Base-by-base conservation (phyloP, 2,329 filamentous ascomycete species). In the Beauveria sp. region DNA sequence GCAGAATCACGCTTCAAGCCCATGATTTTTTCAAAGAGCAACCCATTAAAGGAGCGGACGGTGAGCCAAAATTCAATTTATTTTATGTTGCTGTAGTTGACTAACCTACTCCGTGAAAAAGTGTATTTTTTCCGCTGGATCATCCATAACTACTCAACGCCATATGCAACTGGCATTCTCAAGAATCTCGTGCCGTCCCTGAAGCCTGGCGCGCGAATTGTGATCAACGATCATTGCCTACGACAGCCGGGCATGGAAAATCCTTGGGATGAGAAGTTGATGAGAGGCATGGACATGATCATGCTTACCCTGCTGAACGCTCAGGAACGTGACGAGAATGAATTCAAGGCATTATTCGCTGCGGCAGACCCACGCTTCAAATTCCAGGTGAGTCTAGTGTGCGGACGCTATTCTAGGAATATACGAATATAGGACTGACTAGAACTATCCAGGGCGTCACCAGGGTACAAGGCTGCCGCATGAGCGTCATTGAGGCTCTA, bases 11-110 rank as follows among this genome's bases (percentile, higher is more conserved):
- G 20, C 72, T 82, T 63, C 73, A 76, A 63, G 73, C 73, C 3
- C 83, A 87, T 67, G 80, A 86, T 66, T 85, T 87, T 68, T 85
- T 86, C 68, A 74, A 75, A 6, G 77, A 79, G 56, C 84, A 87
- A 69, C 76, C 79, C 0, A 74, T 82, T 16, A 72, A 78, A 53
- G 77, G 69, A 3, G 85, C 82, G 1, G 83, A 85, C 66, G 78
- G 78, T 79, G 65, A 62, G 73, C 62, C 46, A n/a, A 6, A 8
- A 12, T 1, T 8, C 9, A 20, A 42, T 30, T 9, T 10, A 3
- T 16, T 30, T 3, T 45, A 20, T 57, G 9, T 22, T 43, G 8
- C 18, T 18, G 18, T 12, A 14, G 26, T 7, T 30, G 14, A 20
- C 45, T 58, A 22, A 54, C 53, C 7, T 47, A n/a, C 34, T 53